These are phyloP conservation scores for Tephrocybe rancida DNA, from an alignment of 768 basidiomycete genomes.

Conservation along the genomic window DNA sequence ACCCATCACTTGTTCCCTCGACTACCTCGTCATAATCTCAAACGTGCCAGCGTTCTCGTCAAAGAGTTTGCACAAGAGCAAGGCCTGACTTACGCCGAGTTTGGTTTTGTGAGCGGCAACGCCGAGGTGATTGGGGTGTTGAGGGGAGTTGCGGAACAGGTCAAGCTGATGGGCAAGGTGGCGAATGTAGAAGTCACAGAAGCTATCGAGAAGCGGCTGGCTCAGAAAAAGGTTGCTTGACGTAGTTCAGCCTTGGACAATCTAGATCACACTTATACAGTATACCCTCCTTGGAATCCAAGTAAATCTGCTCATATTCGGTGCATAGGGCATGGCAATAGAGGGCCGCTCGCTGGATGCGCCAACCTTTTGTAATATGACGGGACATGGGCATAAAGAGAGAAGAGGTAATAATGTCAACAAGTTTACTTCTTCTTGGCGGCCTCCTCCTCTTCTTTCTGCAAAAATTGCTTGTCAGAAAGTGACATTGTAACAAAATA, in stretches of 20 bases:
- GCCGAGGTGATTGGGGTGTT: conserved; percentile 82
- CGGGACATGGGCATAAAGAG: conserved; percentile 25
- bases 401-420: conserved; percentile 26
- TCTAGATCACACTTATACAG: background rate
- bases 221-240: conserved; percentile 17
- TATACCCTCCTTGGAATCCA: background rate
- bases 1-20: conserved; percentile 98
- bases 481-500: background rate
- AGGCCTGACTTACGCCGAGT: conserved; percentile 86
- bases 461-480: conserved; percentile 20
- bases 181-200: conserved; percentile 74
- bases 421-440: conserved; percentile 82
- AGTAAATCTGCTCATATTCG: conserved; percentile 32
- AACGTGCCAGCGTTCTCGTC: conserved; percentile 78
- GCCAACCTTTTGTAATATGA: conserved; percentile 39
- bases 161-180: conserved; percentile 79
- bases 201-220: conserved; percentile 53
- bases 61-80: conserved; percentile 88
- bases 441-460: conserved; percentile 93
- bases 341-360: conserved; percentile 24
- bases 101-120: conserved; percentile 89
- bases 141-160: conserved; percentile 84
- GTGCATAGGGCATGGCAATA: conserved; percentile 40
- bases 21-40: conserved; percentile 90
- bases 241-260: background rate